These are phyloP conservation scores for Coleophoma cylindrospora DNA, from an alignment of 2,329 filamentous ascomycete genomes.

Conservation along the genomic window DNA sequence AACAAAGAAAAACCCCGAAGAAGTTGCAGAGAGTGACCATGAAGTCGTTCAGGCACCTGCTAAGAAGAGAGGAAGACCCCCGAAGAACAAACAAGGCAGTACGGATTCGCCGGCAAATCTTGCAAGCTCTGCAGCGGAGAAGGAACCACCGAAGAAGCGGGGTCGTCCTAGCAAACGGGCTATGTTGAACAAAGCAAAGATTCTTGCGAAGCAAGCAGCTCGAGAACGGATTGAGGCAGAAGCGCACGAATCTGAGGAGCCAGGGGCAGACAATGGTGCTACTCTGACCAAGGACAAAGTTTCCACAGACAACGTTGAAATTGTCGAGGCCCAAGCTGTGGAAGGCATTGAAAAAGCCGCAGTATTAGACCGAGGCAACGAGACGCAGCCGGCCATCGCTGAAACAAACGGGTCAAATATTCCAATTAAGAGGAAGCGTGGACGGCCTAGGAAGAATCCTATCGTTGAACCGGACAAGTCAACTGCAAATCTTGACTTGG, in stretches of 20 bases:
- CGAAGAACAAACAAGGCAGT: too few relatives aligned
- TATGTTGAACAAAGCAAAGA: conserved; percentile 1
- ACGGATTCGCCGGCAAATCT: too few relatives aligned
- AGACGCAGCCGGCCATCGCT: too few relatives aligned
- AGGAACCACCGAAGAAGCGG: background rate
- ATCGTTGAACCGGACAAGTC: conserved; percentile 35
- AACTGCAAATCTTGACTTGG: conserved; percentile 31
- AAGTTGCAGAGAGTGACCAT: too few relatives aligned
- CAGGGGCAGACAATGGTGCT: background rate
- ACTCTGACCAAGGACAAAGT: background rate
- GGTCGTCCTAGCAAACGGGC: background rate
- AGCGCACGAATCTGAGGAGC: background rate
- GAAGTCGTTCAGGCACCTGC: too few relatives aligned
- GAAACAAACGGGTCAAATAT: conserved; percentile 49
- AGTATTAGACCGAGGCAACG: too few relatives aligned
- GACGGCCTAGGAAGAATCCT: conserved; percentile 44
- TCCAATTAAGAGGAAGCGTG: conserved; percentile 38
- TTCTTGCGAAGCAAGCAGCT: background rate
- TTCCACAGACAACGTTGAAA: background rate
- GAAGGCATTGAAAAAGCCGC: background rate
- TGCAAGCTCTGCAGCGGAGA: background rate
- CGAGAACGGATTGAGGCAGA: background rate
- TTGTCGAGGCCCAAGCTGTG: background rate
- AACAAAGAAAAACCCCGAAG: too few relatives aligned
- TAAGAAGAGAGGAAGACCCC: too few relatives aligned